A percentile compares a stretch with the other conserved stretches of the same genome.
These are phyloP conservation scores for Cronartium quercuum DNA, from an alignment of 1,284 basidiomycete genomes.

Conservation along the genomic window DNA sequence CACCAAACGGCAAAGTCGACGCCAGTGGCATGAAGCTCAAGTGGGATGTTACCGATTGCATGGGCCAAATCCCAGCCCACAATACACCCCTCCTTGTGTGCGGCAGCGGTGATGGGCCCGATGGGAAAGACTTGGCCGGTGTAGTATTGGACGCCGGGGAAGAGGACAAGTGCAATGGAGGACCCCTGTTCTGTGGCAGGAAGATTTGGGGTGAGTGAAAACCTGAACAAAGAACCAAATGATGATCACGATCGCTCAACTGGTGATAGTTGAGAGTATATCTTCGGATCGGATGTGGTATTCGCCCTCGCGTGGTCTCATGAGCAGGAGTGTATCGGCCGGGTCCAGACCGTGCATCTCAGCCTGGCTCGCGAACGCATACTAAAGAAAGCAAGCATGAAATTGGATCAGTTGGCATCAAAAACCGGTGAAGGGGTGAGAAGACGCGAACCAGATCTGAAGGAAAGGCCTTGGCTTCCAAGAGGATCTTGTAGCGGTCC, in stretches of 20 bases:
- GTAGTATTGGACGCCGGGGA: constrained; percentile 91
- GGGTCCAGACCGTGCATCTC: constrained; percentile 72
- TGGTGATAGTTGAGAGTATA: constrained; percentile 69
- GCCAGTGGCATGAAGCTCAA: constrained; percentile 83
- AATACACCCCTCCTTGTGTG: constrained; percentile 75
- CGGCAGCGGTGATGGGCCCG: constrained; percentile 69
- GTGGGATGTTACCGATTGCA: constrained; percentile 84
- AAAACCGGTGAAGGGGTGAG: neutral
- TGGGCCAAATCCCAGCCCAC: constrained; percentile 97
- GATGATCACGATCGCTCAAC: constrained; percentile 46
- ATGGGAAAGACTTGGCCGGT: constrained; percentile 95
- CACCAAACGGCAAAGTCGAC: constrained; percentile 98
- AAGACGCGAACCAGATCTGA: constrained; percentile 70
- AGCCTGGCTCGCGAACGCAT: constrained; percentile 86
- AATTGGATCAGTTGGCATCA: constrained; percentile 13
- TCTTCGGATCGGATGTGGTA: constrained; percentile 82
- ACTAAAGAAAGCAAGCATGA: constrained; percentile 55
- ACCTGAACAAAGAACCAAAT: neutral
- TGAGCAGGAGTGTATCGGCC: constrained; percentile 65
- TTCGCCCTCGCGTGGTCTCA: constrained; percentile 74
- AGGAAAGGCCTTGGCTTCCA: constrained; percentile 88
- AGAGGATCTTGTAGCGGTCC: constrained; percentile 84
- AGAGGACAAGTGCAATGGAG: constrained; percentile 77
- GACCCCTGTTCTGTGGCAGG: constrained; percentile 40
- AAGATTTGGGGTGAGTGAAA: neutral